phyloP scores from a whole-genome alignment of 192 early-diverging fungal genomes.

The Phycomyces blakesleeanus region DNA sequence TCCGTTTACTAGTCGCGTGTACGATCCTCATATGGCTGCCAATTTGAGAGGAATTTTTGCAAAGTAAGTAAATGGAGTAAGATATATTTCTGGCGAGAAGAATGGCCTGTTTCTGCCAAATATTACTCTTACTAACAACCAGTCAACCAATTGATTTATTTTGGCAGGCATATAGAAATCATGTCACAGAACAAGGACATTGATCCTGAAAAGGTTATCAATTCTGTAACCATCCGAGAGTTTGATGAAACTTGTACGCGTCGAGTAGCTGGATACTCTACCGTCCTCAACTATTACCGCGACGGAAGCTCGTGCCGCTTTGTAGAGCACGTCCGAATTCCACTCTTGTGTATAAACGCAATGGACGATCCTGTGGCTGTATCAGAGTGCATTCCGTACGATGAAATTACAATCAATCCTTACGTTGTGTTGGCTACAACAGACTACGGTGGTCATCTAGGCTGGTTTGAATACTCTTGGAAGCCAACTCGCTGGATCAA shows the following conservation, averaged over 20 bases:
- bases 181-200: constrained; percentile 48
- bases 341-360: constrained; percentile 78
- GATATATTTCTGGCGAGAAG: too few species aligned
- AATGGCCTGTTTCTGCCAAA: too few species aligned
- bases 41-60: constrained; percentile 43
- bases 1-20: too few species aligned
- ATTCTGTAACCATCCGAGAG: constrained; percentile 61
- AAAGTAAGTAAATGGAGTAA: constrained; percentile 27
- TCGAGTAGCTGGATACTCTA: constrained; percentile 72
- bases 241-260: constrained; percentile 84
- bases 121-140: too few species aligned
- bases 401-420: constrained; percentile 75
- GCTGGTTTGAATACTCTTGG: constrained; percentile 70
- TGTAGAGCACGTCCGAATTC: constrained; percentile 64
- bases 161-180: constrained; percentile 34
- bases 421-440: constrained; percentile 80
- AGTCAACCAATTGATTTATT: too few species aligned
- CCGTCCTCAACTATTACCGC: constrained; percentile 77
- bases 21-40: constrained; percentile 20
- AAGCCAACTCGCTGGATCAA: constrained; percentile 56
- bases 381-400: constrained; percentile 62
- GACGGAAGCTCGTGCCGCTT: constrained; percentile 61
- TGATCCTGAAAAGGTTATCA: constrained; percentile 47
- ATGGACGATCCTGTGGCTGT: constrained; percentile 89
- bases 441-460: constrained; percentile 84